Base-by-base conservation (phyloP, 2,329 filamentous ascomycete genomes). In the Apiospora aurea region DNA sequence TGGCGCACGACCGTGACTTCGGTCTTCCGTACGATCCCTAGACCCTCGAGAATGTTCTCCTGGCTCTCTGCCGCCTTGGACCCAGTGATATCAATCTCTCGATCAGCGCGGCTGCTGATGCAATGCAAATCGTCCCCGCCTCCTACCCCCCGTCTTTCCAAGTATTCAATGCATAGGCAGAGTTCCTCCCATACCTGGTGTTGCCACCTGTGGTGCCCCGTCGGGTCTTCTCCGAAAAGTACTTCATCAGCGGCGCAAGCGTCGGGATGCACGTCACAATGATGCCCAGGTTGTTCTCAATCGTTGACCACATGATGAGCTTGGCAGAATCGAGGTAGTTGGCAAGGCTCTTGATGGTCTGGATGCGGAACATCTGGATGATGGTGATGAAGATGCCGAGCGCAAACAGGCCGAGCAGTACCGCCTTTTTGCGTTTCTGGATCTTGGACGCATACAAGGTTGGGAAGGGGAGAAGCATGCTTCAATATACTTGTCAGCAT, bases 281-380 rank as follows among this genome's bases (percentile, higher is more conserved):
- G 47, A 85, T 83, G 26, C 84, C 85, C 2, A 86, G 78, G 71
- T 84, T 82, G 70, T 81, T 81, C 74, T 87, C 85, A n/a, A 86
- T 75, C 16, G 80, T 78, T 0, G 85, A 86, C 85, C 85, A 87
- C 46, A 83, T 79, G 69, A 86, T 82, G 29, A 83, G 57, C 1
- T 77, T 72, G 6, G 83, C 79, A 2, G 82, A 85, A 76, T 88
- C 84, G 46, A 84, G 82, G 72, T 85, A 85, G 75, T 83, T 84
- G 44, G 77, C 74, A 3, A 87, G 81, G 18, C 79, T 81, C 49
- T 80, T 80, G 73, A 88, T 83, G n/a, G 84, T 86, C 71, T 84
- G 82, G 71, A 88, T 85, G 18, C 86, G 86, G 72, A 88, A 81
- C 71, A 86, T 83, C 74, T 88, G 86, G 57, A 73, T 57, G 57